These are phyloP conservation scores for Mortierella sp. DNA, from an alignment of 371 early-diverging fungal species.

Conservation along the genomic window DNA sequence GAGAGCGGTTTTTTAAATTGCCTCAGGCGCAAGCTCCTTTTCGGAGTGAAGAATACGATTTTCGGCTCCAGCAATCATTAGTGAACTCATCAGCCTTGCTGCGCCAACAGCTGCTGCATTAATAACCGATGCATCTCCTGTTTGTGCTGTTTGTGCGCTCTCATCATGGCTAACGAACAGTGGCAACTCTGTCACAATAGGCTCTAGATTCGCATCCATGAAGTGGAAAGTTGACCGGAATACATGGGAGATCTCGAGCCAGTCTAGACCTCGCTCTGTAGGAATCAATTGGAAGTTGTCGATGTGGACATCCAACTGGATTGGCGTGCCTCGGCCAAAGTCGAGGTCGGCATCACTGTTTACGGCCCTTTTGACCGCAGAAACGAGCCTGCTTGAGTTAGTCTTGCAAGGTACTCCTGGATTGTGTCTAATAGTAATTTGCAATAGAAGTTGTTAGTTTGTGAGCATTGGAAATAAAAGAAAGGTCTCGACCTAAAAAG, in stretches of 20 bases:
- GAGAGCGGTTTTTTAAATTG: background rate
- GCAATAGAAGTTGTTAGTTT: background rate
- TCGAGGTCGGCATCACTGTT: slow-evolving; percentile 44
- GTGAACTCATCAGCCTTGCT: background rate
- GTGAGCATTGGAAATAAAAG: slow-evolving; percentile 1
- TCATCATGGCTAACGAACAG: slow-evolving; percentile 39
- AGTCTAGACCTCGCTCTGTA: slow-evolving; percentile 35
- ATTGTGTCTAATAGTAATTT: background rate
- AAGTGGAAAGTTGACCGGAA: slow-evolving; percentile 36
- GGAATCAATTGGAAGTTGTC: slow-evolving; percentile 48
- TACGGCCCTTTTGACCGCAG: slow-evolving; percentile 19
- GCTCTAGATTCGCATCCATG: slow-evolving; percentile 37
- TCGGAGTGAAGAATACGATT: slow-evolving; percentile 7
- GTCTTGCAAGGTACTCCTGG: slow-evolving; percentile 33
- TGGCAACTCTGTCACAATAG: slow-evolving; percentile 32
- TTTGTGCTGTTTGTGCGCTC: background rate
- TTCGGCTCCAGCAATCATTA: slow-evolving; percentile 19
- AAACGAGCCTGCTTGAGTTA: slow-evolving; percentile 35
- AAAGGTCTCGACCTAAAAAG: background rate
- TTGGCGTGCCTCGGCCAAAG: slow-evolving; percentile 38
- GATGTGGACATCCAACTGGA: slow-evolving; percentile 35
- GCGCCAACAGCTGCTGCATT: slow-evolving; percentile 2
- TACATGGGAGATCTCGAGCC: slow-evolving; percentile 44
- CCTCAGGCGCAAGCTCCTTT: background rate
- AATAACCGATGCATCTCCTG: background rate